Base-by-base conservation (phyloP, 2,329 filamentous ascomycete species). In the Exophiala sideris region DNA sequence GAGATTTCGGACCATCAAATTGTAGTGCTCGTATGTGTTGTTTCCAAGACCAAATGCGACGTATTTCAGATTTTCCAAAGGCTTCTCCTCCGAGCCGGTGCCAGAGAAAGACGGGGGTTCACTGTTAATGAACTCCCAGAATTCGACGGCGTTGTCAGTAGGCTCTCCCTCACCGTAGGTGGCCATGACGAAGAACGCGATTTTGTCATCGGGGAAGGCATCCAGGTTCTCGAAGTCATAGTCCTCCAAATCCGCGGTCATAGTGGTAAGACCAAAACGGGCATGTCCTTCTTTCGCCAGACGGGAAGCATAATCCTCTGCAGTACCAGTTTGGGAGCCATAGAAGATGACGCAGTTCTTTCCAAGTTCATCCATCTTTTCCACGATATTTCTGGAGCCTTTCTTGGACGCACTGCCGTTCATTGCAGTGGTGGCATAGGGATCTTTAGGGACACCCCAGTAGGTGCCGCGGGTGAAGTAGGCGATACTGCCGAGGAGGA, bases 11-110 rank as follows among this genome's bases (percentile, higher is more conserved):
- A 99, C 91, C 90, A 99, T 96, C 48, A 88, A 88, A 77, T 99
- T 99, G 81, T 96, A 99, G 79, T 99, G 94, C 71, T 99, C 94
- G 71, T 99, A 99, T 24, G 94, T 97, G 79, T 97, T 99, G 80
- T 99, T 99, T 63, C 94, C 94, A 36, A 99, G 84, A 67, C 94
- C 94, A 67, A 99, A 99, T 53, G 91, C 83, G 67, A 99, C 91
- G 69, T 91, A 99, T 71, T 91, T 92, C 68, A 99, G 82, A 66
- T 89, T 91, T 48, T 76, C 79, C 50, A 99, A 83, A 46, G 92
- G 82, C 58, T 86, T 81, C 42, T 82, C 81, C 12, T 71, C 71
- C 41, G 72, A 68, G 50, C 71, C 76, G 65, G 24, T 3, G 24
- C 85, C 82, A 67, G 91, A 83, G 74, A 97, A 97, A 63, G 82